phyloP scores from a whole-genome alignment of 306 rosid genomes.

The Gillenia trifoliata region DNA sequence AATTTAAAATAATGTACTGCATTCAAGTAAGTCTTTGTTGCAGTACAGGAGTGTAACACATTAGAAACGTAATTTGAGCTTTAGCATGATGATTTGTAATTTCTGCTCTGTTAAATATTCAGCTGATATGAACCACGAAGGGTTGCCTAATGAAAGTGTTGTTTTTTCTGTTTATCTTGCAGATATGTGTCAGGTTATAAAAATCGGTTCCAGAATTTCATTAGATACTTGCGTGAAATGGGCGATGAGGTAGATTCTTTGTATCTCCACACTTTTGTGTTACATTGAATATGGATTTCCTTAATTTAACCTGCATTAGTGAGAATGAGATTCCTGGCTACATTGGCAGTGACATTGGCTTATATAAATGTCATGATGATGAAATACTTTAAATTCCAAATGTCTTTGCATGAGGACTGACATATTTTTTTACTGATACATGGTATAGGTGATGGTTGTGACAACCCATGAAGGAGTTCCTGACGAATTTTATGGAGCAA shows the following conservation, averaged over 20 bases:
- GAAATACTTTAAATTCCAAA: background rate
- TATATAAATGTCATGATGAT: background rate
- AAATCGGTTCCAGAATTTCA: constrained; percentile 59
- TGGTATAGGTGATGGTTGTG: constrained; percentile 83
- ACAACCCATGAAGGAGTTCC: constrained; percentile 99
- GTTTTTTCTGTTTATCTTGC: constrained; percentile 14
- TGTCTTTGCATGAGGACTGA: constrained; percentile 7
- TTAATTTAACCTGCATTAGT: constrained; percentile 1
- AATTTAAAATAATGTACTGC: too few relatives aligned
- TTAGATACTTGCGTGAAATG: constrained; percentile 55
- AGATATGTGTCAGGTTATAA: constrained; percentile 61
- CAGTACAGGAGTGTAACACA: background rate
- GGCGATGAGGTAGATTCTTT: constrained; percentile 50
- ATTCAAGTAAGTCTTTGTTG: background rate
- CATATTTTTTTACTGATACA: constrained; percentile 15
- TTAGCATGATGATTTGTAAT: background rate
- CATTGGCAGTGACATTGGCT: background rate
- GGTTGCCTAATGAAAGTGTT: background rate
- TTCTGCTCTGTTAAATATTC: background rate
- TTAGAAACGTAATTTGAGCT: background rate
- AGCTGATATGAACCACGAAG: background rate
- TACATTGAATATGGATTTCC: background rate
- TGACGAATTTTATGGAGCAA: constrained; percentile 85
- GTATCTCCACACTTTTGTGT: background rate
- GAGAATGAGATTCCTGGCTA: background rate